Percentiles rank a stretch among this genome's conserved stretches.
phyloP scores from a whole-genome alignment of 768 basidiomycete species.

The Mycena venus region DNA sequence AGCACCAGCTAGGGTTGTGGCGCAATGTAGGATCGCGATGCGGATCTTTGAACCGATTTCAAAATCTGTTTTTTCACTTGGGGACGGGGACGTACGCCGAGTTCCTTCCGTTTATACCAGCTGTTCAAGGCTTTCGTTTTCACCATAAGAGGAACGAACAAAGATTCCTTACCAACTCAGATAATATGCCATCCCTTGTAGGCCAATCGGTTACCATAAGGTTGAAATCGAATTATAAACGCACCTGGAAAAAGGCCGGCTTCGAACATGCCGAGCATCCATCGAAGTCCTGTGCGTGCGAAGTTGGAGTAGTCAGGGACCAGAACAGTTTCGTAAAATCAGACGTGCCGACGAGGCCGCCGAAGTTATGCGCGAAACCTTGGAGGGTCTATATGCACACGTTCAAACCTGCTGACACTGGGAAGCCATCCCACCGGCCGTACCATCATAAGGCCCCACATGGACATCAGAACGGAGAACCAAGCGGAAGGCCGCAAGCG shows the following conservation, averaged over 20 bases:
- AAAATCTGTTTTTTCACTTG: neutral
- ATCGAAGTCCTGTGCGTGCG: constrained; percentile 60
- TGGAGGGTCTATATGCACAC: constrained; percentile 65
- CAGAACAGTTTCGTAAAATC: neutral
- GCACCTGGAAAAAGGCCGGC: constrained; percentile 67
- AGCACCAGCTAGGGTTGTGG: constrained; percentile 83
- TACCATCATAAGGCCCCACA: constrained; percentile 67
- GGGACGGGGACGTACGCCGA: constrained; percentile 59
- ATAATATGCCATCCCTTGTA: constrained; percentile 27
- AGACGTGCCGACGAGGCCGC: constrained; percentile 69
- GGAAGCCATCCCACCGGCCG: constrained; percentile 38
- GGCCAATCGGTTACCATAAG: constrained; percentile 39
- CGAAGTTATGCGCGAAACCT: constrained; percentile 71
- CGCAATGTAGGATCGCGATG: constrained; percentile 81
- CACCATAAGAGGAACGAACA: neutral
- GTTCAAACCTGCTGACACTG: neutral
- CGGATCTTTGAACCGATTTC: constrained; percentile 38
- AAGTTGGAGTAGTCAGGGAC: neutral
- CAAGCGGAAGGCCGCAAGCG: constrained; percentile 77
- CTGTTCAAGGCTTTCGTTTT: constrained; percentile 44
- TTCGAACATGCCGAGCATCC: constrained; percentile 75
- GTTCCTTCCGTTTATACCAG: constrained; percentile 87
- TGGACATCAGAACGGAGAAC: constrained; percentile 63
- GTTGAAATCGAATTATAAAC: constrained; percentile 69
- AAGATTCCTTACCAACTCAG: constrained; percentile 24